phyloP scores from a whole-genome alignment of 2,329 filamentous ascomycete species.

The Chaetothyriales sp. region DNA sequence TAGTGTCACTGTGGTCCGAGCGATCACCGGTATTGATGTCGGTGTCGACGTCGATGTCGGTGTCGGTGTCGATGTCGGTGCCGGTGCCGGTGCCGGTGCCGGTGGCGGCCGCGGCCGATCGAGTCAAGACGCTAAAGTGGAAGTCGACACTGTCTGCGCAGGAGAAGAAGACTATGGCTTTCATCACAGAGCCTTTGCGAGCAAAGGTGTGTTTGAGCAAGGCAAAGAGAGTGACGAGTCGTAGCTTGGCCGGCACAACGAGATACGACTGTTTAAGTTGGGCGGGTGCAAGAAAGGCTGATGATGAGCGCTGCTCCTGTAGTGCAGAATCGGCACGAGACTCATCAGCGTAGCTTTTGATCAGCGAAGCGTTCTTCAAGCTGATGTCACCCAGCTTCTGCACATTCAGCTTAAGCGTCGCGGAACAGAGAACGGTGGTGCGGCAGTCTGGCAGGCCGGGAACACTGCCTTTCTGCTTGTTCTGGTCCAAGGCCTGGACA shows the following conservation, averaged over 20 bases:
- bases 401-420: slow-evolving; percentile 96
- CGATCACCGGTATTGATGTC: slow-evolving; percentile 16
- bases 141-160: slow-evolving; percentile 96
- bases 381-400: slow-evolving; percentile 89
- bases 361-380: slow-evolving; percentile 78
- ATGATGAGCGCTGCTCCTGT: slow-evolving; percentile 33
- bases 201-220: slow-evolving; percentile 78
- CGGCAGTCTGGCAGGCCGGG: slow-evolving; percentile 57
- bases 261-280: slow-evolving; percentile 89
- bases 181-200: slow-evolving; percentile 82
- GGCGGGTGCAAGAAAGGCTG: slow-evolving; percentile 65
- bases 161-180: slow-evolving; percentile 90
- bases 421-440: slow-evolving; percentile 83
- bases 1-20: slow-evolving; percentile 15
- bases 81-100: slow-evolving; percentile 6
- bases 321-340: slow-evolving; percentile 39
- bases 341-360: slow-evolving; percentile 52
- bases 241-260: slow-evolving; percentile 75
- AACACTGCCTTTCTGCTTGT: slow-evolving; percentile 45
- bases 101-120: slow-evolving; percentile 4
- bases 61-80: too few relatives aligned
- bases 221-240: slow-evolving; percentile 74
- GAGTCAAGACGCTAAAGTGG: slow-evolving; percentile 70
- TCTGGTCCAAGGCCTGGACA: slow-evolving; percentile 60
- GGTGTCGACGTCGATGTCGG: too few relatives aligned